Evolutionary conservation across 2,329 filamentous ascomycete species (phyloP).

Genomic region (Neoascochyta sp.): DNA sequence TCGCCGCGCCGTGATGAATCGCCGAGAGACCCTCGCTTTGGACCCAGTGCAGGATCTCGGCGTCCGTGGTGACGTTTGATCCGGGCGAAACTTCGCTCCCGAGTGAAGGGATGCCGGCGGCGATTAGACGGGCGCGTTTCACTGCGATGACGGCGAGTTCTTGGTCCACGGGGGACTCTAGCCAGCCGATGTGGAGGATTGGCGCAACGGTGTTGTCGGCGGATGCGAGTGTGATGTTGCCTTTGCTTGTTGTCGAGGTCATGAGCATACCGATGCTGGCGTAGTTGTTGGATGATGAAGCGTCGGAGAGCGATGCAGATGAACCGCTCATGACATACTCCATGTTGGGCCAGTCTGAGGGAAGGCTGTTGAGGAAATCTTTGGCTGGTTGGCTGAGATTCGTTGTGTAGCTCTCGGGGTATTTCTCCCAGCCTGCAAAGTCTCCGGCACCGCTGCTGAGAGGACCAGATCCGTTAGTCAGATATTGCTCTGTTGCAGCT

Average conservation of each 20-base stretch:
- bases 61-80: conserved; percentile 14
- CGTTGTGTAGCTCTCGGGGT: conserved; percentile 1
- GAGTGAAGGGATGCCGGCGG: conserved; percentile 9
- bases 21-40: conserved; percentile 8
- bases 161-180: conserved; percentile 26
- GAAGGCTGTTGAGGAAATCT: background rate
- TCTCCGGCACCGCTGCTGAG: conserved; percentile 1
- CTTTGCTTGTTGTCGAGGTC: conserved; percentile 30
- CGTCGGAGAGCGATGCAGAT: background rate
- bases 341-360: conserved; percentile 2
- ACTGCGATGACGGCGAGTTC: conserved; percentile 28
- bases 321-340: conserved; percentile 1
- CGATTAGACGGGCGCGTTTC: conserved; percentile 21
- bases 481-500: background rate
- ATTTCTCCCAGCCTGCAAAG: conserved; percentile 1
- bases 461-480: conserved; percentile 1
- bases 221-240: conserved; percentile 30
- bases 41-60: conserved; percentile 16
- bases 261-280: conserved; percentile 27
- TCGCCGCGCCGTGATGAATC: conserved; percentile 18
- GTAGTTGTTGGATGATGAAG: conserved; percentile 13
- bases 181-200: conserved; percentile 34
- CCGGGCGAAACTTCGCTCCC: conserved; percentile 22
- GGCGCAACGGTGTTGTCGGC: conserved; percentile 24
- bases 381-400: conserved; percentile 1